Evolutionary conservation across 148 eudicot genomes (phyloP).

Genomic region (Persicaria tinctoria): DNA sequence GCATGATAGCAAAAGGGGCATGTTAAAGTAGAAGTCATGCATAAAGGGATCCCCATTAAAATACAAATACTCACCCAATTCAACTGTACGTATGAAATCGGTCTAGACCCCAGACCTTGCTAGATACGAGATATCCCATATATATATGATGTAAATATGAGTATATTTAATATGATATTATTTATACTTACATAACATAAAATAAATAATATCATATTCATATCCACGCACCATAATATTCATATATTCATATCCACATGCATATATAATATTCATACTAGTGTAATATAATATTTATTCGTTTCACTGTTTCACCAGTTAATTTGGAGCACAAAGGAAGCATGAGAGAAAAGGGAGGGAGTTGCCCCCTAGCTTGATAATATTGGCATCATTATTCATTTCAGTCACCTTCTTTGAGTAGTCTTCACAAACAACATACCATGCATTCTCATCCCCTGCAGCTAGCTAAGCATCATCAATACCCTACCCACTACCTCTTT

Average conservation of each 20-base stretch:
- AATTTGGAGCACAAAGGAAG: background rate
- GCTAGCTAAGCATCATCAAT: background rate
- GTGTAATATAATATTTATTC: too few species aligned
- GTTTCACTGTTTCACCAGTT: too few species aligned
- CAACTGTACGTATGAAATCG: too few species aligned
- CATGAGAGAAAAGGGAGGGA: background rate
- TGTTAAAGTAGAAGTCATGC: background rate
- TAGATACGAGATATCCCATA: too few species aligned
- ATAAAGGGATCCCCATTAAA: background rate
- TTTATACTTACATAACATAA: too few species aligned
- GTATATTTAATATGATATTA: too few species aligned
- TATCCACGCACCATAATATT: too few species aligned
- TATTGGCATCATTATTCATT: slow-evolving; percentile 9
- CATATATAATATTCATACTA: too few species aligned
- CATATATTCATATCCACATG: too few species aligned
- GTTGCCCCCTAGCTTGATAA: background rate
- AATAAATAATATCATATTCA: too few species aligned
- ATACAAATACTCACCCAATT: background rate
- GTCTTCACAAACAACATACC: slow-evolving; percentile 7
- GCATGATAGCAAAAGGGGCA: background rate
- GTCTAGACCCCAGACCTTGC: too few species aligned
- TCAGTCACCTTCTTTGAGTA: slow-evolving; percentile 3
- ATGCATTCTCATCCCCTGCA: background rate
- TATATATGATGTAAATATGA: too few species aligned
- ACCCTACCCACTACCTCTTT: background rate